These are phyloP conservation scores for Sarocladiaceae sp. DNA, from an alignment of 2,329 filamentous ascomycete species.

Conservation along the genomic window DNA sequence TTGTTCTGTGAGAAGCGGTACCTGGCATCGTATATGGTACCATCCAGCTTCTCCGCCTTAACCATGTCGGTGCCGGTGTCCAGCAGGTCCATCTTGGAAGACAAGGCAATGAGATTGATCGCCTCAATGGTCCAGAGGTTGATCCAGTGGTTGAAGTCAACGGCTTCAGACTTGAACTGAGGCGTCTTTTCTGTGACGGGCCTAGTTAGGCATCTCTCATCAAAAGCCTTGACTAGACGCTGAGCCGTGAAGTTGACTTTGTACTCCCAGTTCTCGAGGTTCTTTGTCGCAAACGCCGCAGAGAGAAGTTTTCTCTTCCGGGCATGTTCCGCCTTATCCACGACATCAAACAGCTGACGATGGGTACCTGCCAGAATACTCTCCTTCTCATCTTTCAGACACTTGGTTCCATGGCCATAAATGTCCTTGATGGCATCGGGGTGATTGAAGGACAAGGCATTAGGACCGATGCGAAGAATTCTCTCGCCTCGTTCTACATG, in stretches of 20 bases:
- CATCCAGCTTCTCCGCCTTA: conserved; percentile 4
- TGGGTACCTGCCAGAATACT: too few relatives aligned
- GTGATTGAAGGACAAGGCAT: too few relatives aligned
- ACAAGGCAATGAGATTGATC: background rate
- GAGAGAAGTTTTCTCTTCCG: too few relatives aligned
- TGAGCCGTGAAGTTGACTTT: conserved; percentile 4
- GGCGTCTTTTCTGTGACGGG: background rate
- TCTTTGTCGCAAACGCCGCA: too few relatives aligned
- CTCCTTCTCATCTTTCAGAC: too few relatives aligned
- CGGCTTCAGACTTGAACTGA: conserved; percentile 22
- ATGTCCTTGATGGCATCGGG: too few relatives aligned
- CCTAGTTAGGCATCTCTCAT: background rate
- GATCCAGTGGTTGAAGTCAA: conserved; percentile 2
- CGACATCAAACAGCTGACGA: too few relatives aligned
- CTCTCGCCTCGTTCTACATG: too few relatives aligned
- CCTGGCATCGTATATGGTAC: background rate
- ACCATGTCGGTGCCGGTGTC: conserved; percentile 4
- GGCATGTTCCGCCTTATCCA: too few relatives aligned
- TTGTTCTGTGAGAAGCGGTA: conserved; percentile 1
- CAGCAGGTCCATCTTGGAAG: background rate
- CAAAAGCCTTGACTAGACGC: background rate
- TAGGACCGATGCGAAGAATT: too few relatives aligned
- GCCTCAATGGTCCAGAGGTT: conserved; percentile 6
- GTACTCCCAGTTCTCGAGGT: too few relatives aligned
- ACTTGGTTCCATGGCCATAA: too few relatives aligned